A percentile compares a stretch with the other conserved stretches of the same genome.
These are phyloP conservation scores for Hemileccinum rubropunctum DNA, from an alignment of 768 basidiomycete species.

Conservation along the genomic window DNA sequence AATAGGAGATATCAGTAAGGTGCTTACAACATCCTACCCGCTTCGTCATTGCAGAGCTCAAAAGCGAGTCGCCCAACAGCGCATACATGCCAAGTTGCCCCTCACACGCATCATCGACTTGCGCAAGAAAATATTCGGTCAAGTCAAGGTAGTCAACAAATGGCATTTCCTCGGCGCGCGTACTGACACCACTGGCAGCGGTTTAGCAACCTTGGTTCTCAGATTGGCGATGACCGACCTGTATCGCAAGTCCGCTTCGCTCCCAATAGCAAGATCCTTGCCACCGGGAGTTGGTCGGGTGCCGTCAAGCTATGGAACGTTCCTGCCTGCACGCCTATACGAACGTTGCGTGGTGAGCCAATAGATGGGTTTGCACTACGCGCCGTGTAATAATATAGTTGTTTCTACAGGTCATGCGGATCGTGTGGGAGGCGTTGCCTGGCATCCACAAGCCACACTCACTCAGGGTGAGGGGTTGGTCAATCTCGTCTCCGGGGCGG, in stretches of 20 bases:
- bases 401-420: slow-evolving; percentile 71
- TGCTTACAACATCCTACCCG: slow-evolving; percentile 63
- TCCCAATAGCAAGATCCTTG: slow-evolving; percentile 83
- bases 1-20: slow-evolving; percentile 57
- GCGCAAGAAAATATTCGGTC: slow-evolving; percentile 83
- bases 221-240: slow-evolving; percentile 96
- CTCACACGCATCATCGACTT: slow-evolving; percentile 88
- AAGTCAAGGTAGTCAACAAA: slow-evolving; percentile 70
- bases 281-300: slow-evolving; percentile 96
- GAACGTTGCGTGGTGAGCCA: slow-evolving; percentile 65
- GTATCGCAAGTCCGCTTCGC: slow-evolving; percentile 93
- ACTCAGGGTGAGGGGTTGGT: slow-evolving; percentile 58
- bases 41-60: slow-evolving; percentile 77
- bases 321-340: slow-evolving; percentile 80
- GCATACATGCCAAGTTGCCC: slow-evolving; percentile 83
- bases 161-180: too few relatives aligned
- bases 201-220: slow-evolving; percentile 91
- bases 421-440: slow-evolving; percentile 92
- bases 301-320: slow-evolving; percentile 94
- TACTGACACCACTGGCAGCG: slow-evolving; percentile 46
- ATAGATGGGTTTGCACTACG: neutral
- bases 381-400: slow-evolving; percentile 6
- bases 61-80: slow-evolving; percentile 90
- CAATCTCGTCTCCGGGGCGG: slow-evolving; percentile 90
- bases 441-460: slow-evolving; percentile 93